Evolutionary conservation across 176 grass and related monocot genomes (phyloP), one percentile per base, ranked within the genome.

Genomic region (Eleusine indica): DNA sequence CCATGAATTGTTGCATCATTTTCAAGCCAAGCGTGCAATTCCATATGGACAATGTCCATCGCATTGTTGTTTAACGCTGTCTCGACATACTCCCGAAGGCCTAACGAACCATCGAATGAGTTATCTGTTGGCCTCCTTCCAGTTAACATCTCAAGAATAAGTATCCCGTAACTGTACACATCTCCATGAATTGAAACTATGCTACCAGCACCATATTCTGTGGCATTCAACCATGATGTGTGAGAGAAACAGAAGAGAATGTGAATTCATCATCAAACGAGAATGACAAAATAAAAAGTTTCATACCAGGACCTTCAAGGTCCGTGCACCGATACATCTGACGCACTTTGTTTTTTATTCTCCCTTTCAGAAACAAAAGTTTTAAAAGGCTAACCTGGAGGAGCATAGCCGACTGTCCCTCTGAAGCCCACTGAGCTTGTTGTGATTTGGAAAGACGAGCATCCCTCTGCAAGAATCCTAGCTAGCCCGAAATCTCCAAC

Each of bases 151-250:
- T 90, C 84, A 30, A 90, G 66, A 7, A 87, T 6, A 14, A 90
- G 79, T 58, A 90, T 75, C 25, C 88, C 84, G 25, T 74, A 90
- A 35, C 84, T 90, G 19, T 90, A 90, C 10, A 80, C 67, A 25
- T 86, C 88, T 71, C 88, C 88, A 57, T 79, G 74, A 3, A n/a
- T 79, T 52, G 84, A 79, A 11, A 80, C 63, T 49, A 42, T 53
- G 43, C 68, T 83, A 13, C 84, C 88, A 7, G 54, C 54, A 70
- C 74, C 85, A 13, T 91, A 84, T 19, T 91, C 85, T 87, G 43
- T 63, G 58, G 25, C 25, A 25, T 25, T 25, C 25, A 25, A 25
- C 25, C 25, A 25, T 25, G 25, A 25, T 25, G 25, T 25, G 25
- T 25, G 25, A 25, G 25, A 25, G 25, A 25, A 25, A 25, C 25